phyloP scores from a whole-genome alignment of 768 basidiomycete genomes.

The Scleroderma bovista region DNA sequence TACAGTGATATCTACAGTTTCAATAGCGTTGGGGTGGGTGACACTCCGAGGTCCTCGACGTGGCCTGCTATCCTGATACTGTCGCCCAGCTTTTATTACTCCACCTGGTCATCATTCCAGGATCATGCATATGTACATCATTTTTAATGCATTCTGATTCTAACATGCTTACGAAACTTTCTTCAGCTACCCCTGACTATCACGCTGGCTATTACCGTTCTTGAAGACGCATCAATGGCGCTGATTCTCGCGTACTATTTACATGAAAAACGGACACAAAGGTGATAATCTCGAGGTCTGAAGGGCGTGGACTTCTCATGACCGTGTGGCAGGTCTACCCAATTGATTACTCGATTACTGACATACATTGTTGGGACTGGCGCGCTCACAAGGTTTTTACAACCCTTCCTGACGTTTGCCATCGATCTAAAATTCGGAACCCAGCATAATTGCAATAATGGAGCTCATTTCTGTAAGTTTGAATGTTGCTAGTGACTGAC shows the following conservation, averaged over 20 bases:
- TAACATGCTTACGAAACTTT: not conserved
- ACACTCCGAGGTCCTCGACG: not conserved
- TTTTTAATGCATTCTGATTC: not conserved
- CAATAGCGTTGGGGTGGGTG: not conserved
- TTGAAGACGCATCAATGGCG: not conserved
- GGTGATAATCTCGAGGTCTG: not conserved
- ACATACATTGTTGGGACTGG: constrained; percentile 7
- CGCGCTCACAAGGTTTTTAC: constrained; percentile 5
- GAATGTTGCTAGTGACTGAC: no score
- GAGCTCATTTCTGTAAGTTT: no score
- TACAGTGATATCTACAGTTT: not conserved
- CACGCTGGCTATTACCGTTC: not conserved
- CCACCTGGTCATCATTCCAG: not conserved
- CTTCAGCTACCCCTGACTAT: not conserved
- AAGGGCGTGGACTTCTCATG: not conserved
- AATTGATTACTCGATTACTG: constrained; percentile 5
- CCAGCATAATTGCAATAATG: no score
- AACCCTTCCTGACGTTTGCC: no score
- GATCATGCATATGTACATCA: not conserved
- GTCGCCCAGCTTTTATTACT: not conserved
- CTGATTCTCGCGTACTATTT: not conserved
- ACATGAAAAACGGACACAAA: not conserved
- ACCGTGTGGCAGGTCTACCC: constrained; percentile 1
- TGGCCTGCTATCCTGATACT: not conserved
- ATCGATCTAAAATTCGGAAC: no score